Base-by-base conservation (phyloP, 2,329 filamentous ascomycete species). In the Ascocoryne sarcoides region DNA sequence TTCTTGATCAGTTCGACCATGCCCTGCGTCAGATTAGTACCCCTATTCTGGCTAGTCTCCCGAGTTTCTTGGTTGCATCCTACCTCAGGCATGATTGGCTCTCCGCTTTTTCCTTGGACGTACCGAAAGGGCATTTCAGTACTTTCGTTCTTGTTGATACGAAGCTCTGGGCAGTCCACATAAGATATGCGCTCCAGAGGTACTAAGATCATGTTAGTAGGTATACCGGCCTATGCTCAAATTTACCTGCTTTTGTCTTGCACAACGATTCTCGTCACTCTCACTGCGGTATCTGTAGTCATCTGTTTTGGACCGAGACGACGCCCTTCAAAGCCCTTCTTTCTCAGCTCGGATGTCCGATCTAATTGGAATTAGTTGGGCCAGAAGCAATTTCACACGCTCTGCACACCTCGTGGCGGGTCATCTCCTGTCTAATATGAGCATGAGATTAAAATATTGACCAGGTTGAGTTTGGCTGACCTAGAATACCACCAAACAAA, bases 101-200 rank as follows among this genome's bases (percentile, higher is more conserved):
- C 70, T 32, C 84, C 87, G 42, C 84, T 69, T 9, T 75, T 66
- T 37, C 74, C 80, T 58, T 76, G 82, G 37, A 98, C 89, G 60
- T 98, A 98, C 52, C 92, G 85, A 64, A 98, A 98, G 1, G 92
- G 92, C 92, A 98, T 96, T 62, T 95, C 75, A 0, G 89, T 95
- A 61, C 84, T 92, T 66, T 98, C 92, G 57, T 94, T 82, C 60
- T 92, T 81, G 61, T 85, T 86, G 61, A 96, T 82, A 58, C 81
- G 81, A 58, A 98, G 75, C 59, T 96, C 90, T 0, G 92, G 92
- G 57, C 85, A 80, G 60, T 96, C 89, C 23, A 92, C 62, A 59
- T 92, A 95, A 2, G 79, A 71, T 23, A 98, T 82, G 50, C 88
- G 69, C 41, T 84, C 77, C 34, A 98, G 68, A 0, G 84, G 73